These are phyloP conservation scores for Aplosporella prunicola DNA, from an alignment of 2,329 filamentous ascomycete species.

Conservation along the genomic window DNA sequence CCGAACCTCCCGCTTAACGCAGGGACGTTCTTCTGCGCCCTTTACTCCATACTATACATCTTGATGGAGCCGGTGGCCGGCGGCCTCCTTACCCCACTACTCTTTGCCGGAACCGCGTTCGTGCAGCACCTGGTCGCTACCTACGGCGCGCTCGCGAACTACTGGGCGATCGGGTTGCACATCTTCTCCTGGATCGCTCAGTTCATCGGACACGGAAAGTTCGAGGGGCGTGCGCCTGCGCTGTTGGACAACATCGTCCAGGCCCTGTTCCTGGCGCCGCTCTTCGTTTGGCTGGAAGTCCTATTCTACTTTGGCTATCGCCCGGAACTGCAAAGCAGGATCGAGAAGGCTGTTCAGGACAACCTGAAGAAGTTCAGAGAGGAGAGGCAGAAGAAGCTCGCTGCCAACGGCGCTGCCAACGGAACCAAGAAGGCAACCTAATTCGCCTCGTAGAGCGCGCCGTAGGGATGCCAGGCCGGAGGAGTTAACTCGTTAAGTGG, in stretches of 20 bases:
- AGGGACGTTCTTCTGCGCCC: slow-evolving; percentile 46
- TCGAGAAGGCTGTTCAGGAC: slow-evolving; percentile 64
- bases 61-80: slow-evolving; percentile 92
- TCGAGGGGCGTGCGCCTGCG: slow-evolving; percentile 79
- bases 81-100: slow-evolving; percentile 61
- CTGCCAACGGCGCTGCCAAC: slow-evolving; percentile 19
- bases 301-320: slow-evolving; percentile 87
- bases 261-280: slow-evolving; percentile 82
- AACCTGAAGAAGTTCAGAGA: slow-evolving; percentile 66
- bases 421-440: slow-evolving; percentile 7
- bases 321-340: slow-evolving; percentile 70
- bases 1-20: slow-evolving; percentile 51
- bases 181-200: slow-evolving; percentile 80
- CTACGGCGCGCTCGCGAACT: slow-evolving; percentile 51
- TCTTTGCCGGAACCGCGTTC: slow-evolving; percentile 64
- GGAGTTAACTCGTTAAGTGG: too few relatives aligned
- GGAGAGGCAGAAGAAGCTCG: slow-evolving; percentile 40
- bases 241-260: slow-evolving; percentile 86
- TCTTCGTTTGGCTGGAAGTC: slow-evolving; percentile 95
- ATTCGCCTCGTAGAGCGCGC: too few relatives aligned
- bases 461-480: too few relatives aligned
- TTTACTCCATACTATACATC: slow-evolving; percentile 74
- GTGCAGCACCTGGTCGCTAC: slow-evolving; percentile 64
- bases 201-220: slow-evolving; percentile 83
- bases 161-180: slow-evolving; percentile 49